These are phyloP conservation scores for Alternaria conjuncta DNA, from an alignment of 2,329 filamentous ascomycete species.

Conservation along the genomic window DNA sequence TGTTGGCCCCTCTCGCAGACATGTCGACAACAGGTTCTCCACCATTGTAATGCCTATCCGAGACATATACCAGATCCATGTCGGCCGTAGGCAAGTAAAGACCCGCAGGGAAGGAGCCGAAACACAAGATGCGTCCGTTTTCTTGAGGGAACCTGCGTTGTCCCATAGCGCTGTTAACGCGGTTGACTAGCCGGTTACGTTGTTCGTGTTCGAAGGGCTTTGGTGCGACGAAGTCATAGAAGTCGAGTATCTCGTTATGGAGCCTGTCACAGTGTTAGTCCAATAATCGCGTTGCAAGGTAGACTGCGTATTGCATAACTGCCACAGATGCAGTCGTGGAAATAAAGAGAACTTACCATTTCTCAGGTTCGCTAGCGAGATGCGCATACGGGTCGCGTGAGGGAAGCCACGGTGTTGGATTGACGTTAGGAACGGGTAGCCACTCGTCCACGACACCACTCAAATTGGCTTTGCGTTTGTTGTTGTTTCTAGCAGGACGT, in stretches of 20 bases:
- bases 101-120: slow-evolving; percentile 93
- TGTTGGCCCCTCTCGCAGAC: slow-evolving; percentile 54
- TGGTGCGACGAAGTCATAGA: slow-evolving; percentile 84
- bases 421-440: slow-evolving; percentile 42
- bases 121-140: slow-evolving; percentile 70
- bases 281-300: not conserved
- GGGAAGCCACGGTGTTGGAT: slow-evolving; percentile 58
- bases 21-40: slow-evolving; percentile 47
- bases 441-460: slow-evolving; percentile 53
- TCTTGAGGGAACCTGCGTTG: slow-evolving; percentile 24
- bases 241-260: slow-evolving; percentile 88
- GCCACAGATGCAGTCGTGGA: not conserved
- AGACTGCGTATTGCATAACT: not conserved
- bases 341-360: slow-evolving; percentile 44
- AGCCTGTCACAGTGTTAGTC: slow-evolving; percentile 59
- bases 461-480: slow-evolving; percentile 72
- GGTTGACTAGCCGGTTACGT: slow-evolving; percentile 73
- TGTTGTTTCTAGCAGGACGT: slow-evolving; percentile 7
- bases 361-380: slow-evolving; percentile 58
- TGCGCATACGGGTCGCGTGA: slow-evolving; percentile 58
- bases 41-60: slow-evolving; percentile 64
- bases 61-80: slow-evolving; percentile 89
- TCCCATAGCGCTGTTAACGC: slow-evolving; percentile 67
- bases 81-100: slow-evolving; percentile 79
- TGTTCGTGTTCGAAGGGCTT: slow-evolving; percentile 77